A percentile compares a stretch with the other conserved stretches of the same genome.
Evolutionary conservation across 1,139 yeast species (phyloP).

Genomic region (Scheffersomyces parashehatae): DNA sequence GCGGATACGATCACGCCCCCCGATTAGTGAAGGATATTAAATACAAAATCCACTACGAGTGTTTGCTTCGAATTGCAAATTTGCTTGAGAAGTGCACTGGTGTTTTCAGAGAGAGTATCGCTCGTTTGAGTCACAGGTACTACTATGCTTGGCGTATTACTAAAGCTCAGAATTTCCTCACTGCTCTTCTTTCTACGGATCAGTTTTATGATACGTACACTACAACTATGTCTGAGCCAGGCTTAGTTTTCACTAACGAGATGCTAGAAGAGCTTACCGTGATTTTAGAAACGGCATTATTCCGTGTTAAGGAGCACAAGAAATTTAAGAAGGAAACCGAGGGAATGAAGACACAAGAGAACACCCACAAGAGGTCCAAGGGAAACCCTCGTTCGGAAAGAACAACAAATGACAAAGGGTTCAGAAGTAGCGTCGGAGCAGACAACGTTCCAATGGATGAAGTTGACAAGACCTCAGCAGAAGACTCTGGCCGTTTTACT

Average conservation of each 20-base stretch:
- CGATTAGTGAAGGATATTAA: conserved; percentile 5
- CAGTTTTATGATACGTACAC: conserved; percentile 8
- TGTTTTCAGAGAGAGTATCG: conserved; percentile 10
- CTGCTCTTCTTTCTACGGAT: conserved; percentile 6
- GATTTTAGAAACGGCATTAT: conserved; percentile 8
- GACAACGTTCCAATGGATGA: neutral
- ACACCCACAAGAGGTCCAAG: no score
- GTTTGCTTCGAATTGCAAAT: conserved; percentile 4
- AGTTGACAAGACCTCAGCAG: neutral
- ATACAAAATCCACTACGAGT: conserved; percentile 7
- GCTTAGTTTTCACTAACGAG: conserved; percentile 2
- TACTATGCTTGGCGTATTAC: conserved; percentile 55
- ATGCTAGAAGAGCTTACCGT: conserved; percentile 10
- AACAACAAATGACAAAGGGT: neutral
- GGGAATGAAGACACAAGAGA: no score
- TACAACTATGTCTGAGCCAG: neutral
- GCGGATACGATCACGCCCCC: conserved; percentile 6
- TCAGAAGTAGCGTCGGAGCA: neutral
- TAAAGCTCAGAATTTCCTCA: conserved; percentile 34
- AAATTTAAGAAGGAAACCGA: neutral
- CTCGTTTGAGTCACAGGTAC: conserved; percentile 35
- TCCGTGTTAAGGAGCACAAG: conserved; percentile 4
- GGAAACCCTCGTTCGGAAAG: no score
- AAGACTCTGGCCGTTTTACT: neutral
- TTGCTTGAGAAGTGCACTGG: conserved; percentile 5